Conservation (phyloP, 1,284 basidiomycete species). For the Cutaneotrichosporon sp. region DNA sequence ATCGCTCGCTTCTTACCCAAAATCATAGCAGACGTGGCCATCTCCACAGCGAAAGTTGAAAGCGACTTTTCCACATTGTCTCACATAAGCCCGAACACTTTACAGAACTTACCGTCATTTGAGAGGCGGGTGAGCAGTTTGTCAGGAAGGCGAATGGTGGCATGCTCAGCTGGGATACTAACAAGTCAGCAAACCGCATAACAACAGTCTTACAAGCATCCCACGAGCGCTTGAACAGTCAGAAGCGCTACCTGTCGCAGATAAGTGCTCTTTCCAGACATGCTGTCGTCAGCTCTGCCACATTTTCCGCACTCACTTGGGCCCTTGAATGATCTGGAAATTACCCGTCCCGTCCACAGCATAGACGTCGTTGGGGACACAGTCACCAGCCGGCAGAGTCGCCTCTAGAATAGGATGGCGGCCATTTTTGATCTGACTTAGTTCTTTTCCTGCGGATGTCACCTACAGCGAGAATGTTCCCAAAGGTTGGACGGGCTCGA, state of each 20-base stretch:
- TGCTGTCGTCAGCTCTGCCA: slow-evolving; percentile 52
- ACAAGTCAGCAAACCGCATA: background rate
- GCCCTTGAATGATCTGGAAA: slow-evolving; percentile 84
- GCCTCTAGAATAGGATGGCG: slow-evolving; percentile 79
- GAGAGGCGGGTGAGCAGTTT: slow-evolving; percentile 78
- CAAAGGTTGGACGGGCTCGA: slow-evolving; percentile 81
- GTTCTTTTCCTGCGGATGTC: background rate
- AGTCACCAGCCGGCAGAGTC: slow-evolving; percentile 60
- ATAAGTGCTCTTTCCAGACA: slow-evolving; percentile 91
- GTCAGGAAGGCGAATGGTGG: slow-evolving; percentile 76
- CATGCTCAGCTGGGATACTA: slow-evolving; percentile 79
- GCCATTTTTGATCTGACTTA: slow-evolving; percentile 62
- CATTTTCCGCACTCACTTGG: slow-evolving; percentile 66
- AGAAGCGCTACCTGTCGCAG: slow-evolving; percentile 79
- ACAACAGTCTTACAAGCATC: slow-evolving; percentile 58
- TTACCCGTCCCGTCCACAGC: slow-evolving; percentile 62
- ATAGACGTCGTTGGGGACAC: slow-evolving; percentile 74
- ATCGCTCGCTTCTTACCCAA: slow-evolving; percentile 52
- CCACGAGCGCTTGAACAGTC: slow-evolving; percentile 77
- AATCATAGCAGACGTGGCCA: slow-evolving; percentile 84
- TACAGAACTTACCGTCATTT: slow-evolving; percentile 59
- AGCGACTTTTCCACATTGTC: slow-evolving; percentile 67
- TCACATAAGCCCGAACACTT: slow-evolving; percentile 7
- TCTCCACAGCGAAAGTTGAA: slow-evolving; percentile 89
- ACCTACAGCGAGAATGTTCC: slow-evolving; percentile 63